Base-by-base conservation (phyloP, 2,329 filamentous ascomycete genomes). In the Ceratocystis papillata region DNA sequence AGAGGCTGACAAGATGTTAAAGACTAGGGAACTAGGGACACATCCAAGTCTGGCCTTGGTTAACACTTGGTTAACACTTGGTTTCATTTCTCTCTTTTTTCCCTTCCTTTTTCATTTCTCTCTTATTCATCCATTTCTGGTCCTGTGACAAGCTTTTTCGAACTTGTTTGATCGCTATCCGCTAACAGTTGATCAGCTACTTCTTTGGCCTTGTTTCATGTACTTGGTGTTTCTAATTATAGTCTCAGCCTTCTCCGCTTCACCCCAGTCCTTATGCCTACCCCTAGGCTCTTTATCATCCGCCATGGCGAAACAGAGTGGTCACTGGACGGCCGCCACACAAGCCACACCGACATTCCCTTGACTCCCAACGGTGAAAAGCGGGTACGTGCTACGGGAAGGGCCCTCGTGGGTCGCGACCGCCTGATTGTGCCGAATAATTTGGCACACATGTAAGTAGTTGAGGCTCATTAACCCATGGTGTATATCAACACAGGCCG, bases 291-390 rank as follows among this genome's bases (percentile, higher is more conserved):
- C 73, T 93, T 93, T 78, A 84, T 94, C 70, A 78, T 91, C 74
- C 89, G 92, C 71, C 92, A 96, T 73, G 93, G 92, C 76, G 90
- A 96, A 78, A 97, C 92, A 3, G 90, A 96, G 79, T 97, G 92
- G 92, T 95, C 89, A 4, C 84, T 96, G 61, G 87, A 87, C 70
- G 92, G 90, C 66, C 82, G 85, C 64, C 90, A 96, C 76, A 97
- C 93, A 0, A 88, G 91, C 63, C 81, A 79, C 33, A 89, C 88
- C n/a, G 92, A 97, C 72, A 88, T 97, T 3, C 87, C 90, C 0
- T 80, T 96, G 46, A 96, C 92, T 0, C 77, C 81, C 63, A 88
- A 90, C 73, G 93, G 93, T 64, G 88, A 91, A 79, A 88, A 84
- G 74, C 82, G 88, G 68, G 82, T 92, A 67, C 79, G 78, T 67